Base-by-base conservation (phyloP, 352 stramenopile species). In the Plasmopara halstedii region DNA sequence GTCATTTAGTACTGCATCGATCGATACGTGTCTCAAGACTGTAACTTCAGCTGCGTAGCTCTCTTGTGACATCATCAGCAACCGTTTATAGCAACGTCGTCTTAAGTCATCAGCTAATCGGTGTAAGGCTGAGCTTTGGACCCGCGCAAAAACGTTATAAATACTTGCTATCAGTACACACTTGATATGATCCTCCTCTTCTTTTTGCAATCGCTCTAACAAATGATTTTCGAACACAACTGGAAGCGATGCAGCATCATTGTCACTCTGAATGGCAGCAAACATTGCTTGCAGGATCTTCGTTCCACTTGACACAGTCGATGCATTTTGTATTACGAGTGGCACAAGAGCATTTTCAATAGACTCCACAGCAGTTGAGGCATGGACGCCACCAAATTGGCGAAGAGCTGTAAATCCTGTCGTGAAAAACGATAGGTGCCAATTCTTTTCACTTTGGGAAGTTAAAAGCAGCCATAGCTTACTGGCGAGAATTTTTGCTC, bases 381-480 rank as follows among this genome's bases (percentile, higher is more conserved):
- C 50, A 7, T 71, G 39, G 13, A 77, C 11, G 3, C 67, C 64
- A 1, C 64, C 67, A 4, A 74, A 54, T 14, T 51, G 18, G 2
- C 43, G 11, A 4, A 73, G 35, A 14, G 70, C 46, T 18, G 45
- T 58, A 32, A 80, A 74, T 31, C 59, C 61, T 10, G 60, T 65
- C 23, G 56, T 59, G 27, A 65, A 70, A 41, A 74, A 65, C 19
- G 54, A 46, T 4, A 53, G 7, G n/a, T 40, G 22, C 6, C 46
- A 21, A 10, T 29, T 35, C 11, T 17, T 27, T n/a, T 20, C 43
- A 14, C 3, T 45, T 31, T 59, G 23, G 42, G 27, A 53, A 20
- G 46, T 58, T 14, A 79, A 40, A 8, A 76, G 42, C 21, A 59
- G 44, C 68, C 68, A 79, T 3, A 77, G 43, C 42, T 70, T 70